Evolutionary conservation across 176 grass and related monocot species (phyloP).

Genomic region (Oryza coarctata): DNA sequence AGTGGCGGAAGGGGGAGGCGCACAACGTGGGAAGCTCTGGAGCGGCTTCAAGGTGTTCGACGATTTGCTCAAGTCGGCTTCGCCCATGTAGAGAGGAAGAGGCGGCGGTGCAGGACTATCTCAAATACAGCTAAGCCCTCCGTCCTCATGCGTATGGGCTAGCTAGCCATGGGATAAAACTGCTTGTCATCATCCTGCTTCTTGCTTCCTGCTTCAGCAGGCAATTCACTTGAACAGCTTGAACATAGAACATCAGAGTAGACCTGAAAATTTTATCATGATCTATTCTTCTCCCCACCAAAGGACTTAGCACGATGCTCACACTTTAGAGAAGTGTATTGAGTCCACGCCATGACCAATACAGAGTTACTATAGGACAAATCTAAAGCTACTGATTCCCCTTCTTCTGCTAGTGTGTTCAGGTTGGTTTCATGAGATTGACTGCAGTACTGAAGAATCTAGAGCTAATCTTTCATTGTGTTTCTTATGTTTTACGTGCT

Average conservation of each 20-base stretch:
- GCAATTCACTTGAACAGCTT: slow-evolving; percentile 30
- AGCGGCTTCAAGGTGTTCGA: not conserved
- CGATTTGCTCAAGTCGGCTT: not conserved
- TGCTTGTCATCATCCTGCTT: not conserved
- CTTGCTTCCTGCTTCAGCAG: slow-evolving; percentile 41
- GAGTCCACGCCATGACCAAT: not conserved
- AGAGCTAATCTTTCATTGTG: not conserved
- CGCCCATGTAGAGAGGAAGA: not conserved
- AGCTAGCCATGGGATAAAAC: not conserved
- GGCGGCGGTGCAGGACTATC: no score
- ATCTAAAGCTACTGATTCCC: not conserved
- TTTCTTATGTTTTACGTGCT: not conserved
- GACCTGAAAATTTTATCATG: slow-evolving; percentile 26
- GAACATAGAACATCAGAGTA: slow-evolving; percentile 35
- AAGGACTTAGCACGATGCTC: slow-evolving; percentile 38
- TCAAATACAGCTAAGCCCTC: no score
- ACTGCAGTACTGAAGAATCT: not conserved
- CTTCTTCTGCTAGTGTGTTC: slow-evolving; percentile 3
- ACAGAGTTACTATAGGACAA: not conserved
- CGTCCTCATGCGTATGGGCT: no score
- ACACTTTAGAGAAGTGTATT: not conserved
- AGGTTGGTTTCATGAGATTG: slow-evolving; percentile 34
- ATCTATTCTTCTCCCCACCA: slow-evolving; percentile 20
- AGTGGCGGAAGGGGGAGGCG: no score
- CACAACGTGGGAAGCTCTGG: not conserved